Conservation (phyloP, 176 grass and related monocot genomes). For the Raddia distichophylla region DNA sequence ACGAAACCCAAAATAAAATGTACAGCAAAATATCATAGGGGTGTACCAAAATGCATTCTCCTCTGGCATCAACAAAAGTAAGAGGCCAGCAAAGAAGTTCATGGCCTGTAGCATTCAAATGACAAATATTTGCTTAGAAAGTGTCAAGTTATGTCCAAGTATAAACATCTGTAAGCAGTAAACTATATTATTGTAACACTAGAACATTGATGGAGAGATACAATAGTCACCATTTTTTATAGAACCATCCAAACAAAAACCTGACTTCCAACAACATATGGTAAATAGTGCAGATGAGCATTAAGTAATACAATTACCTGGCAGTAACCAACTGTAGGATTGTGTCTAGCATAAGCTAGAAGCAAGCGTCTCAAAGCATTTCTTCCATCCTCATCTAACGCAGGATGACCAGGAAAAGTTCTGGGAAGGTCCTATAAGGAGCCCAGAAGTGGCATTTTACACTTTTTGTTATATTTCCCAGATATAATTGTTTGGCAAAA, state of each 20-base stretch:
- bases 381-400: slow-evolving; percentile 88
- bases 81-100: slow-evolving; percentile 98
- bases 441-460: slow-evolving; percentile 14
- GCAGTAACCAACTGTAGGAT: slow-evolving; percentile 98
- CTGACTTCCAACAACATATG: slow-evolving; percentile 22
- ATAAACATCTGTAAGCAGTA: neutral
- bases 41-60: slow-evolving; percentile 99
- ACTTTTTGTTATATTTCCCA: slow-evolving; percentile 35
- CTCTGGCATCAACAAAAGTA: slow-evolving; percentile 96
- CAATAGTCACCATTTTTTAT: slow-evolving; percentile 10
- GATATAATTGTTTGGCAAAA: slow-evolving; percentile 1
- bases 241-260: slow-evolving; percentile 29
- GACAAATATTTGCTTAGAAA: slow-evolving; percentile 38
- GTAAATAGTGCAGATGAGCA: neutral
- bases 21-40: slow-evolving; percentile 24
- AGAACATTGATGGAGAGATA: slow-evolving; percentile 32
- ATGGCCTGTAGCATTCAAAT: slow-evolving; percentile 72
- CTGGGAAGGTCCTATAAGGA: slow-evolving; percentile 91
- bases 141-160: slow-evolving; percentile 17
- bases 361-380: slow-evolving; percentile 97
- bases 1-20: slow-evolving; percentile 27
- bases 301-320: slow-evolving; percentile 62
- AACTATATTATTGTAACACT: neutral
- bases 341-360: slow-evolving; percentile 96
- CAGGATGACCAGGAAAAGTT: slow-evolving; percentile 98